Percentiles rank a stretch among this genome's conserved stretches.
These are phyloP conservation scores for Trichophyton schoenleinii DNA, from an alignment of 2,329 filamentous ascomycete species.

Conservation along the genomic window DNA sequence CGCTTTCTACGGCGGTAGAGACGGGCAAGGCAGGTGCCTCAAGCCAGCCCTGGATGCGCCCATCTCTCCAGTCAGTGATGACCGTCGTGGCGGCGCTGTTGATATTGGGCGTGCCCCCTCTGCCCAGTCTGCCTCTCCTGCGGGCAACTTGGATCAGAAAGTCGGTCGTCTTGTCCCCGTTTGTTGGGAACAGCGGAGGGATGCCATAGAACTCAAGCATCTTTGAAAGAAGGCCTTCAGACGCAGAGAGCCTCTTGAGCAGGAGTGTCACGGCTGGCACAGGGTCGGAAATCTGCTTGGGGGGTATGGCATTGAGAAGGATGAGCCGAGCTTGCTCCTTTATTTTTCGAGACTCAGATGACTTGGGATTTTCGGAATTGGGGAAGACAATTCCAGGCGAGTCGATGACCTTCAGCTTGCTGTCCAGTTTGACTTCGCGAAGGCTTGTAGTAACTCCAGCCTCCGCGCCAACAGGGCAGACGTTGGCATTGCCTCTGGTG, in stretches of 20 bases:
- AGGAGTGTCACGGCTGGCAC: conserved; percentile 75
- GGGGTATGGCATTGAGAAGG: conserved; percentile 80
- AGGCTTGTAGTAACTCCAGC: conserved; percentile 84
- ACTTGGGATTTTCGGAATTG: conserved; percentile 44
- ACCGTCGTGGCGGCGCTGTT: conserved; percentile 80
- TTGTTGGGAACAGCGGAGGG: conserved; percentile 56
- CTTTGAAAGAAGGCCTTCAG: conserved; percentile 62
- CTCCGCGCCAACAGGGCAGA: conserved; percentile 80
- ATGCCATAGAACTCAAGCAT: conserved; percentile 75
- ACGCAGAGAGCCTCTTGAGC: conserved; percentile 63
- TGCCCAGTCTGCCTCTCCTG: conserved; percentile 77
- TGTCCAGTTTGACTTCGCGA: conserved; percentile 84
- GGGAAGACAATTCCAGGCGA: conserved; percentile 93
- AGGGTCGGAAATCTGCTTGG: conserved; percentile 88
- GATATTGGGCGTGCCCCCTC: conserved; percentile 82
- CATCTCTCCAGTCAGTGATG: conserved; percentile 92
- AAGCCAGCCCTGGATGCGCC: conserved; percentile 84
- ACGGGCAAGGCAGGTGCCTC: conserved; percentile 59
- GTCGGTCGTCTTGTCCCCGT: conserved; percentile 70
- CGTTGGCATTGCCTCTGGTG: conserved; percentile 48
- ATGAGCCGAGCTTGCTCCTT: conserved; percentile 70
- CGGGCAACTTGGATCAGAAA: conserved; percentile 91
- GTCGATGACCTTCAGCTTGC: conserved; percentile 84
- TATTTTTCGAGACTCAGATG: conserved; percentile 45
- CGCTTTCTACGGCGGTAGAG: conserved; percentile 25